phyloP scores from a whole-genome alignment of 331 rosid genomes.

The Rhamnella rubrinervis region DNA sequence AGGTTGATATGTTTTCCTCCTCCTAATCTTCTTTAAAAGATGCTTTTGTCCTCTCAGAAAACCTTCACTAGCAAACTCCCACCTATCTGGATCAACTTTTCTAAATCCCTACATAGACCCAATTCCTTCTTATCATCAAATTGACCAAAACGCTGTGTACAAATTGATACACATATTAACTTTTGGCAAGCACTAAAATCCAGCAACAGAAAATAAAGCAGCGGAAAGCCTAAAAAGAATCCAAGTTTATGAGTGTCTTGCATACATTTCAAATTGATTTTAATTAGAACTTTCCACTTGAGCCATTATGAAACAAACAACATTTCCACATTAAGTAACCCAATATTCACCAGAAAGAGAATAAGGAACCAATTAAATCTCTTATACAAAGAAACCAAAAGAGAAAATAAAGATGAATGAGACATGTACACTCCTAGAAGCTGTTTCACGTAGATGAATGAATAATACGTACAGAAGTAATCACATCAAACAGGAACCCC shows the following conservation, averaged over 20 bases:
- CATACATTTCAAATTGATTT: neutral
- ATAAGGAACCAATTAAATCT: conserved; percentile 17
- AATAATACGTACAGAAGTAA: neutral
- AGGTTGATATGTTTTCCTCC: conserved; percentile 49
- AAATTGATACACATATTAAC: neutral
- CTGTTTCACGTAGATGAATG: conserved; percentile 29
- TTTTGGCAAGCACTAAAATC: neutral
- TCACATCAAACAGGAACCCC: too few relatives aligned
- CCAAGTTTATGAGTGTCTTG: neutral
- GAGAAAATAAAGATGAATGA: neutral
- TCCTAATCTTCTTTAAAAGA: conserved; percentile 64
- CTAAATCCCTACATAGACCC: conserved; percentile 72
- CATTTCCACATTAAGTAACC: conserved; percentile 5
- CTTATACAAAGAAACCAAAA: neutral
- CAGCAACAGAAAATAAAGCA: conserved; percentile 1
- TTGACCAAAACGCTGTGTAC: conserved; percentile 8
- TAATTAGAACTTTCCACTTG: conserved; percentile 14
- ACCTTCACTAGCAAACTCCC: conserved; percentile 91
- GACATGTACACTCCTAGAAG: conserved; percentile 8
- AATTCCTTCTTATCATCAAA: conserved; percentile 24
- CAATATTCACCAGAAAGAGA: conserved; percentile 4
- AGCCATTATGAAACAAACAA: conserved; percentile 25
- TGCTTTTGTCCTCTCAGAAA: conserved; percentile 76
- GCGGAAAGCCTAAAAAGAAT: neutral
- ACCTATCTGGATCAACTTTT: conserved; percentile 80